These are phyloP conservation scores for Lentinula raphanica DNA, from an alignment of 768 basidiomycete genomes.

Conservation along the genomic window DNA sequence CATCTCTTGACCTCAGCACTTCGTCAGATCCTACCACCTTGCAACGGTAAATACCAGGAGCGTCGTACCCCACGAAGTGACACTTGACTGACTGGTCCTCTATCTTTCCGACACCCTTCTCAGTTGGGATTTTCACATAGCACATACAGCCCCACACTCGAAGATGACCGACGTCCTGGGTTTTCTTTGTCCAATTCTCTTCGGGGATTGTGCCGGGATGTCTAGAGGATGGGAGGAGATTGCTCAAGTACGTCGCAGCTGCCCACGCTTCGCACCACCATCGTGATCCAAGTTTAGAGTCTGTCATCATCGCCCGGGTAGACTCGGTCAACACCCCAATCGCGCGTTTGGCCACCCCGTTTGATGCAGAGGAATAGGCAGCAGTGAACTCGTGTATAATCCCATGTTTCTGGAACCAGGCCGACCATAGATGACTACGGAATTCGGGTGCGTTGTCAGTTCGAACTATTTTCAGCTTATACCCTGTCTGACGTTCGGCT, in stretches of 20 bases:
- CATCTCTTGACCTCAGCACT: background rate
- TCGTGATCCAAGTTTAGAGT: background rate
- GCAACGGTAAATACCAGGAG: background rate
- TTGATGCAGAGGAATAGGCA: background rate
- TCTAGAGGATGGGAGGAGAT: background rate
- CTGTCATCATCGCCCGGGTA: background rate
- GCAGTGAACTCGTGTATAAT: too few species aligned
- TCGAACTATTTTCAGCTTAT: background rate
- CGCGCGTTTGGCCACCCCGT: background rate
- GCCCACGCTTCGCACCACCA: background rate
- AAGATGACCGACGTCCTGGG: background rate
- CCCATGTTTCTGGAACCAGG: conserved; percentile 12
- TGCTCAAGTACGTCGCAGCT: background rate
- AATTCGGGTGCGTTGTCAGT: conserved; percentile 14
- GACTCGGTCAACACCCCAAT: background rate
- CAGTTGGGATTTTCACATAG: background rate
- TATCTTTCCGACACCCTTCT: background rate
- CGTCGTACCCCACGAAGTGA: background rate
- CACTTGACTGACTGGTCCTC: background rate
- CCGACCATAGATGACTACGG: conserved; percentile 2
- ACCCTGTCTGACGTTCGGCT: background rate
- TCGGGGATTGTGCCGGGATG: background rate
- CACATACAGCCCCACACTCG: background rate
- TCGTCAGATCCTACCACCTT: background rate
- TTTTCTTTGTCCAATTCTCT: background rate